Base-by-base conservation (phyloP, 768 basidiomycete genomes). In the Boletus reticulatus region DNA sequence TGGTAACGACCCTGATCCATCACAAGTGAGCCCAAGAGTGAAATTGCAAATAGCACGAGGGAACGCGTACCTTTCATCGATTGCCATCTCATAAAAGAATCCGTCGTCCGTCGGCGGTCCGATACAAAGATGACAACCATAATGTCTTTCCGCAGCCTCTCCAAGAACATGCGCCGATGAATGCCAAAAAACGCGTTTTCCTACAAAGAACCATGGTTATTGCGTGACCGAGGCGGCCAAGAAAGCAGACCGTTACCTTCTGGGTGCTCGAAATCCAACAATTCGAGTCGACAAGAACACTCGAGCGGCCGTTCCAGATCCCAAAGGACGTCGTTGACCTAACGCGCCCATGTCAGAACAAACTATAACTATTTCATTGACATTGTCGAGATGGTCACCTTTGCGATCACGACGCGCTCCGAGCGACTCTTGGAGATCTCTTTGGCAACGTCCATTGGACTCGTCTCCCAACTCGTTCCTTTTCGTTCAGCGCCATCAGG, bases 21-120 rank as follows among this genome's bases (percentile, higher is more conserved):
- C 19, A 6, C 19, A 5, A 22, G 43, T 51, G 17, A 37, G 24
- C 6, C 5, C 17, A 14, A 17, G 2, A 31, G 24, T 20, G 29
- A 14, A 12, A 14, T 20, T 13, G 13, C 17, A 13, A 16, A 11
- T 17, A 4, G 36, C 22, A 24, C 13, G 22, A 34, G 42, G 6
- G 32, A 19, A 39, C 13, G 57, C 73, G 24, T 52, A 87, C 88
- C 89, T 77, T 56, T 93, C 88, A 37, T 86, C 77, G 62, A 94
- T 93, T 16, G 84, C 85, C 97, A 99, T 98, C 71, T 99, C 97
- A 71, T 99, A 99, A 80, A 97, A 99, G 82, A 99, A 99, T 20
- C 97, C 97, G 8, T 98, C 94, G 29, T 96, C 93, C 3, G 94
- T 94, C 22, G 97, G 97, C 16, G 97, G 97, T 4, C 97, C 97